These are phyloP conservation scores for Lentinula sp. DNA, from an alignment of 768 basidiomycete species.

Conservation along the genomic window DNA sequence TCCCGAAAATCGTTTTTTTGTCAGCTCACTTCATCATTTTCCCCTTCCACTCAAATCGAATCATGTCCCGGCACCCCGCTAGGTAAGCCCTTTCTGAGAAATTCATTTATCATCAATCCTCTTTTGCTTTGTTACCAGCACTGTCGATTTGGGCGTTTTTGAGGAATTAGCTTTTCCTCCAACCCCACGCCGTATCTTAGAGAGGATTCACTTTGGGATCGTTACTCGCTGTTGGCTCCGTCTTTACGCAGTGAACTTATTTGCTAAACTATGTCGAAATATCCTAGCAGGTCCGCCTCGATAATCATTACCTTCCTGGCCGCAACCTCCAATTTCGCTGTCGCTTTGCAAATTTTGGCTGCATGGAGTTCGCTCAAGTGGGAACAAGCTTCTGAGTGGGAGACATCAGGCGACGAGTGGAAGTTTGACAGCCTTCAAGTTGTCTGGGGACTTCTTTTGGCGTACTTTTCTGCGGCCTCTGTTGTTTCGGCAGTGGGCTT, in stretches of 20 bases:
- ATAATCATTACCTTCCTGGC: conserved; percentile 32
- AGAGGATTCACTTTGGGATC: background rate
- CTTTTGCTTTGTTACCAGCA: background rate
- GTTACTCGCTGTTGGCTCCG: background rate
- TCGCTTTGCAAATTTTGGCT: conserved; percentile 30
- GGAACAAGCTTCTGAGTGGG: conserved; percentile 45
- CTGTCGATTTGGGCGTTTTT: background rate
- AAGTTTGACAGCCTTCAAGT: conserved; percentile 38
- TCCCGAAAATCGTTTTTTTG: background rate
- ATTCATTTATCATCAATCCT: background rate
- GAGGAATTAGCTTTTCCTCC: background rate
- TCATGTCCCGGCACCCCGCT: conserved; percentile 3
- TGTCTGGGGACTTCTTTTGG: conserved; percentile 56
- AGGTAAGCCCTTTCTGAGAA: conserved; percentile 1
- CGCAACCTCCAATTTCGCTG: conserved; percentile 23
- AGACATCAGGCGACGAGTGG: conserved; percentile 31
- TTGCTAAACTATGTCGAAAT: background rate
- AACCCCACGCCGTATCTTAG: background rate
- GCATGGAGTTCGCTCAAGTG: conserved; percentile 33
- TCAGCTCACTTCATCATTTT: background rate
- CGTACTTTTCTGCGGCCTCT: conserved; percentile 63
- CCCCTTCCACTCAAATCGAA: background rate
- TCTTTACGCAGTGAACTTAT: background rate
- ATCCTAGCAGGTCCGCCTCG: conserved; percentile 26
- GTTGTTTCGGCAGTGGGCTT: conserved; percentile 62